Evolutionary conservation across 495 filamentous ascomycete species (phyloP).

Genomic region (Thermothielavioides terrestris): DNA sequence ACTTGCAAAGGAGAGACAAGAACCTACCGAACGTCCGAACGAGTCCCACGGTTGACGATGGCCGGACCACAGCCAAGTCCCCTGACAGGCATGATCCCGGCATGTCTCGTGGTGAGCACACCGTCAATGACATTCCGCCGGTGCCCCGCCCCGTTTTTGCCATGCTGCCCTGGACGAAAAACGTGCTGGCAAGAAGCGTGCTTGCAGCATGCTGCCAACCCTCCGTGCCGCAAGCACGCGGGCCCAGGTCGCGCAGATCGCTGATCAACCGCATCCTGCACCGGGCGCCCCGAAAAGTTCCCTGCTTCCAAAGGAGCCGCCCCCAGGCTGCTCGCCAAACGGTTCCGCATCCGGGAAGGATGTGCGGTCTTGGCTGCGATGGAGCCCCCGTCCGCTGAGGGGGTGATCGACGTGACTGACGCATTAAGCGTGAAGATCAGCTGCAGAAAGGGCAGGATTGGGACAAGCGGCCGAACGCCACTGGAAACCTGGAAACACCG

Average conservation of each 20-base stretch:
- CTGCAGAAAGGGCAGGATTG: not conserved
- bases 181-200: not conserved
- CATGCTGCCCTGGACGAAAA: not conserved
- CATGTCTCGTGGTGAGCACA: too few species aligned
- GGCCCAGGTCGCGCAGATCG: not conserved
- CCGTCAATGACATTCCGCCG: too few species aligned
- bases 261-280: not conserved
- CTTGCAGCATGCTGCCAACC: too few species aligned
- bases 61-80: too few species aligned
- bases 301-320: too few species aligned
- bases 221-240: not conserved
- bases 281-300: not conserved
- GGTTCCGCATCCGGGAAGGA: not conserved
- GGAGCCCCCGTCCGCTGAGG: not conserved
- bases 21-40: not conserved
- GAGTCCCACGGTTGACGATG: too few species aligned
- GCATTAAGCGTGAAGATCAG: not conserved
- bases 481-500: not conserved
- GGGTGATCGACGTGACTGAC: conserved; percentile 2
- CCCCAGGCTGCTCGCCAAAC: conserved; percentile 3
- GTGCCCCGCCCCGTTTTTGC: too few species aligned
- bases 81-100: too few species aligned
- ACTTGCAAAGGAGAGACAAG: too few species aligned
- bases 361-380: not conserved
- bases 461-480: not conserved